Base-by-base conservation (phyloP, 1,139 yeast genomes). In the Magnusiomyces tetraspermus region DNA sequence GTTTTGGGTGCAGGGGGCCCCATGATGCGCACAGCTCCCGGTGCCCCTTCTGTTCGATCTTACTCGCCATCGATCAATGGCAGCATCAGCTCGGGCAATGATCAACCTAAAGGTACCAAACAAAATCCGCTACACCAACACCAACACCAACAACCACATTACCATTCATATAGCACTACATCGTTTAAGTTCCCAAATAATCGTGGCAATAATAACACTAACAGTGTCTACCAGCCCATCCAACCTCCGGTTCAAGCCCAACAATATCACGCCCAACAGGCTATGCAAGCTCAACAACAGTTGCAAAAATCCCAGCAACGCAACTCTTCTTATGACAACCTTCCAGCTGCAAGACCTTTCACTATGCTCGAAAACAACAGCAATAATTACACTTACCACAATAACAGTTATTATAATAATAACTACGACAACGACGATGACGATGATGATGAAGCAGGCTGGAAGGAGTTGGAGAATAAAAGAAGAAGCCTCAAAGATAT, bases 1-100 rank as follows among this genome's bases (percentile, higher is more conserved):
- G 24, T 38, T 15, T 5, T 38, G 42, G 42, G 42, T 19, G 42
- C 10, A 13, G 31, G 46, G 8, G 42, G 42, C 17, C 42, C 42
- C 42, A 38, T 38, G 42, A 38, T 38, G 42, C 42, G 42, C 42
- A 10, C 42, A 21, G 22, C 46, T 26, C 45, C 45, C 17, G 23
- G 64, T 5, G 61, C 65, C 2, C 57, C 59, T 3, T 60, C 64
- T 1, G 53, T 61, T 23, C 59, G 63, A 15, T 61, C 65, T 2
- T 52, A 57, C 46, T 56, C 62, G 4, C 58, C 57, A 42, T 58
- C 63, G 6, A 37, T 33, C 6, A 21, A 46, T 33, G 40, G 38
- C 8, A 45, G 48, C n/a, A 19, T 33, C 26, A 23, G 21, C 31
- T 45, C 40, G 17, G 38, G 38, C 38, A n/a, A 36, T 11, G 38